Base-by-base conservation (phyloP, 139 green algal species). In the Auxenochlorella pyrenoidosa region DNA sequence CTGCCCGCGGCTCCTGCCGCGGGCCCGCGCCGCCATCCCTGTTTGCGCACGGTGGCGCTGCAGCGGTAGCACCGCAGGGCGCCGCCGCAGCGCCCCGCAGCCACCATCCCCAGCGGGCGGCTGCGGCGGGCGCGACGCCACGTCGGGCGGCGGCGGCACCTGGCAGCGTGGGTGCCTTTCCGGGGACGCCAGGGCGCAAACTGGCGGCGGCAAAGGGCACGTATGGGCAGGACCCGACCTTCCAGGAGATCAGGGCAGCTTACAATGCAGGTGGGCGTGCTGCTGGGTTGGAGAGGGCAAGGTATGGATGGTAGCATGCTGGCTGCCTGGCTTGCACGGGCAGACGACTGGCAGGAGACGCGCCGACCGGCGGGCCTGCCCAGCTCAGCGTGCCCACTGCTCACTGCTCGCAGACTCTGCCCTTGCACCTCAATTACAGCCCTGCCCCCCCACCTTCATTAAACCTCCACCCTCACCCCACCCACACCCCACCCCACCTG, bases 261-360 rank as follows among this genome's bases (percentile, higher is more conserved):
- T 87, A 87, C 36, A 32, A 87, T n/a, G 83, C 83, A 75, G 83
- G 83, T 68, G 44, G 1, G 82, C 3, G 41, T 24, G 40, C 44
- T 28, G 63, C 1, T 13, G 47, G 10, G 47, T n/a, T 19, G 15
- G 34, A 16, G 44, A 36, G 15, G 30, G 65, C 65, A 15, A 72
- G 65, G 3, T 18, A 36, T 15, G 3, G 2, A 34, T 19, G 6
- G 30, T 1, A 19, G 65, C 30, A 38, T 13, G 65, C 24, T 34
- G 65, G 5, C 13, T 72, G 22, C 60, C 26, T n/a, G 21, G n/a
- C n/a, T n/a, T n/a, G n/a, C n/a, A n/a, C n/a, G n/a, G n/a, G n/a
- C n/a, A n/a, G n/a, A n/a, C n/a, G n/a, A n/a, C n/a, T n/a, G n/a
- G n/a, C n/a, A n/a, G n/a, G n/a, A 30, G 22, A 21, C 8, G 60